Evolutionary conservation across 345 rosid species (phyloP).

Genomic region (Eutrema heterophyllum): DNA sequence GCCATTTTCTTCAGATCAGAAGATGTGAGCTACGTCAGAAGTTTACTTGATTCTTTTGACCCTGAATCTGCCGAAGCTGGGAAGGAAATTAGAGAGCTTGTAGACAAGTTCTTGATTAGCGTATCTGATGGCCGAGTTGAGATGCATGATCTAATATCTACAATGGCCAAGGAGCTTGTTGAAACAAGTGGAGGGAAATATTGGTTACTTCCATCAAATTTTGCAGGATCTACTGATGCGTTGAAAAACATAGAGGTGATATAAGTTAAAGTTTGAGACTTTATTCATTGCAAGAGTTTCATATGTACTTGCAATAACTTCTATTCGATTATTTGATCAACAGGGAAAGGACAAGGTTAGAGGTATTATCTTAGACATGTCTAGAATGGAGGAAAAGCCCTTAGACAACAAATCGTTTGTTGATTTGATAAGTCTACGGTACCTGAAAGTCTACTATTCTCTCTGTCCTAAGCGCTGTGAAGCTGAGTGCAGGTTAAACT

Average conservation of each 20-base stretch:
- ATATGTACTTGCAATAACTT: not conserved
- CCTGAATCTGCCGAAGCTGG: not conserved
- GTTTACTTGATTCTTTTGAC: not conserved
- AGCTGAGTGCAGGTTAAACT: not conserved
- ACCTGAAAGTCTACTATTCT: slow-evolving; percentile 20
- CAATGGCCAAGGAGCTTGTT: slow-evolving; percentile 1
- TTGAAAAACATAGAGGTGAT: not conserved
- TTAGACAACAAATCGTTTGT: not conserved
- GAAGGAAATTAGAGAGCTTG: not conserved
- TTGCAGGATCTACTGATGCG: not conserved
- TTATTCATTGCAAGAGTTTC: not conserved
- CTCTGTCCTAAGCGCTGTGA: not conserved
- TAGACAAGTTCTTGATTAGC: slow-evolving; percentile 20
- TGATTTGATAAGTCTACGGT: slow-evolving; percentile 22
- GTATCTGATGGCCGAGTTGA: not conserved
- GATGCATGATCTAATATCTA: slow-evolving; percentile 28
- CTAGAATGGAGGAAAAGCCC: not conserved
- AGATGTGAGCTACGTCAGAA: not conserved
- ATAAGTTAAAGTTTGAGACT: not conserved
- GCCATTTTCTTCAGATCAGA: slow-evolving; percentile 27
- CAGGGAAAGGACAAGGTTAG: slow-evolving; percentile 19
- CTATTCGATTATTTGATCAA: not conserved
- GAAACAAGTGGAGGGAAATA: not conserved
- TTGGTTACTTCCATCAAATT: not conserved
- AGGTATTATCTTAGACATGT: slow-evolving; percentile 22